A percentile compares a stretch with the other conserved stretches of the same genome.
These are phyloP conservation scores for Trifolium dubium DNA, from an alignment of 306 rosid genomes.

Conservation along the genomic window DNA sequence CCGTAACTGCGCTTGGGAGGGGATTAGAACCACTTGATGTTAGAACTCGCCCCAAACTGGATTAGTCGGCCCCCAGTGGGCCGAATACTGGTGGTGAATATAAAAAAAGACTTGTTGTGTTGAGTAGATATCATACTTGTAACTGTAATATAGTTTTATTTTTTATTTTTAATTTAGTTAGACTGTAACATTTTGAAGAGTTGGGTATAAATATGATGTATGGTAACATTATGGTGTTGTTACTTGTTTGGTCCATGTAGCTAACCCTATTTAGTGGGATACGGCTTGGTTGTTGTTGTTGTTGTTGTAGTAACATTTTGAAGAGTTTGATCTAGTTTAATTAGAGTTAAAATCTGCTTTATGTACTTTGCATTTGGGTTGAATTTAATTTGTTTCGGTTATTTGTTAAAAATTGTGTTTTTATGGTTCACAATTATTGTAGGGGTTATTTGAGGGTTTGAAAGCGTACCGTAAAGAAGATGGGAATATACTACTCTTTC, in stretches of 20 bases:
- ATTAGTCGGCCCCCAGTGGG: too few relatives aligned
- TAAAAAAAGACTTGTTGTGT: neutral
- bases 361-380: neutral
- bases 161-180: neutral
- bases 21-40: too few relatives aligned
- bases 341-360: constrained; percentile 9
- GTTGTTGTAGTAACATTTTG: neutral
- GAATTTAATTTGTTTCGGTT: constrained; percentile 5
- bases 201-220: too few relatives aligned
- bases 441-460: constrained; percentile 98
- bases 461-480: constrained; percentile 85
- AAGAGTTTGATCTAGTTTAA: neutral
- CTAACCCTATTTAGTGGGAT: too few relatives aligned
- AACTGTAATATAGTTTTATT: neutral
- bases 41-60: too few relatives aligned
- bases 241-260: too few relatives aligned
- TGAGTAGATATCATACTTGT: neutral
- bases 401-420: constrained; percentile 23
- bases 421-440: constrained; percentile 34
- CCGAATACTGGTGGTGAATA: too few relatives aligned
- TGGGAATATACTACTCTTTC: constrained; percentile 80
- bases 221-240: too few relatives aligned
- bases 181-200: neutral
- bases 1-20: too few relatives aligned
- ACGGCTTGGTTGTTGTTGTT: too few relatives aligned